Percentiles rank a stretch among this genome's conserved stretches.
Evolutionary conservation across 2,329 filamentous ascomycete species (phyloP).

Genomic region (Neonectria ditissima): DNA sequence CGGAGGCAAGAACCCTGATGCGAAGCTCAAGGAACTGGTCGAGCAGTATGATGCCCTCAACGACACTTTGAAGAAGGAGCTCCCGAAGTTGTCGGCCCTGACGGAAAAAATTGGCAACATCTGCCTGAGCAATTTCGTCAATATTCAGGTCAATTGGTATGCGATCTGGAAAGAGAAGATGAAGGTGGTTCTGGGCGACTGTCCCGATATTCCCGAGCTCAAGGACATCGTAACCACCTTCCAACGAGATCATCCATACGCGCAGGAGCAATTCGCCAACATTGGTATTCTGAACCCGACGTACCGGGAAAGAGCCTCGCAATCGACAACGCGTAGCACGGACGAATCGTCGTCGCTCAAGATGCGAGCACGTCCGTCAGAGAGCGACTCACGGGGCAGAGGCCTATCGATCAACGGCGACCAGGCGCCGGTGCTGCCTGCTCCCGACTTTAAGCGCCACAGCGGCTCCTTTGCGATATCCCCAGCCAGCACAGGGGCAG

Average conservation of each 20-base stretch:
- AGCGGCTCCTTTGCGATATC: conserved; percentile 76
- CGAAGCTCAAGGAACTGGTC: conserved; percentile 84
- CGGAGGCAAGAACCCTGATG: conserved; percentile 85
- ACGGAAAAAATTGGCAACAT: conserved; percentile 88
- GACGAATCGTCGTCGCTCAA: conserved; percentile 61
- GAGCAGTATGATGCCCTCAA: conserved; percentile 94
- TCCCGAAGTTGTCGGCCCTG: conserved; percentile 83
- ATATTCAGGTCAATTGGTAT: conserved; percentile 87
- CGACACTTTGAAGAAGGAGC: conserved; percentile 90
- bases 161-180: conserved; percentile 87
- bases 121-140: conserved; percentile 85
- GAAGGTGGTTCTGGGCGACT: conserved; percentile 76
- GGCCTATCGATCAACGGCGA: conserved; percentile 73
- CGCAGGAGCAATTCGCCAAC: conserved; percentile 76
- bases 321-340: conserved; percentile 68
- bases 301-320: conserved; percentile 69
- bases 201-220: conserved; percentile 71
- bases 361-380: conserved; percentile 61
- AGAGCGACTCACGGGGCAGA: conserved; percentile 65
- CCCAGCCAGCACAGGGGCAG: conserved; percentile 56
- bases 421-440: conserved; percentile 70
- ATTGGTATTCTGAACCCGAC: conserved; percentile 84
- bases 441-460: conserved; percentile 75
- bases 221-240: conserved; percentile 82
- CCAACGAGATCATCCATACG: conserved; percentile 80